Conservation (phyloP, 768 basidiomycete species). For the Tricholoma sp. region DNA sequence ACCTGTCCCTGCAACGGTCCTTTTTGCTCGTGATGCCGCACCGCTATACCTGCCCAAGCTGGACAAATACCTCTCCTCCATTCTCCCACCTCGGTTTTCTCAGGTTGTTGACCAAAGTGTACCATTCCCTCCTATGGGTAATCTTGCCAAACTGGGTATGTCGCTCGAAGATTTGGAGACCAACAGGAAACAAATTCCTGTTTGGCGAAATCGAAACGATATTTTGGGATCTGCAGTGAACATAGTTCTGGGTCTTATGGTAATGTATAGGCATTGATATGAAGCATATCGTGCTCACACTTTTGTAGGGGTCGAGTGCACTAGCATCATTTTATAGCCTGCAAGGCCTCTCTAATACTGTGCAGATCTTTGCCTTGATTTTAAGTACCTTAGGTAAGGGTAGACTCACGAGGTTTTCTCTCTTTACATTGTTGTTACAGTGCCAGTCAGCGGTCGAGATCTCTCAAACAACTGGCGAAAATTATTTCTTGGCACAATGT, state of each 20-base stretch:
- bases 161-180: constrained; percentile 57
- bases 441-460: constrained; percentile 32
- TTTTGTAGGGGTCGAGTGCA: constrained; percentile 59
- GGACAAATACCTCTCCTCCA: constrained; percentile 48
- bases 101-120: constrained; percentile 14
- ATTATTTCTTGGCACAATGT: constrained; percentile 67
- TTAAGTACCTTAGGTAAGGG: constrained; percentile 57
- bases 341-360: constrained; percentile 61
- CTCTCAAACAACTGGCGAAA: constrained; percentile 49
- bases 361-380: constrained; percentile 70
- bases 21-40: constrained; percentile 56
- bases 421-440: constrained; percentile 17
- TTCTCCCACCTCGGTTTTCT: constrained; percentile 41
- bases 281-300: not conserved
- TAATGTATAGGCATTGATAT: constrained; percentile 23
- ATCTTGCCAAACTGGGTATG: constrained; percentile 39
- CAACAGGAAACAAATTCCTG: constrained; percentile 42
- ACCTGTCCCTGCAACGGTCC: constrained; percentile 48
- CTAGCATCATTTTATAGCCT: constrained; percentile 66
- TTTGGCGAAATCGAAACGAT: constrained; percentile 51
- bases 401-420: not conserved
- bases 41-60: constrained; percentile 59
- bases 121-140: constrained; percentile 65
- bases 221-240: constrained; percentile 45
- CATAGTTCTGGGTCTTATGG: constrained; percentile 49